Percentiles rank a stretch among this genome's conserved stretches.
Evolutionary conservation across 2,329 filamentous ascomycete genomes (phyloP).

Genomic region (Trichoderma sp.): DNA sequence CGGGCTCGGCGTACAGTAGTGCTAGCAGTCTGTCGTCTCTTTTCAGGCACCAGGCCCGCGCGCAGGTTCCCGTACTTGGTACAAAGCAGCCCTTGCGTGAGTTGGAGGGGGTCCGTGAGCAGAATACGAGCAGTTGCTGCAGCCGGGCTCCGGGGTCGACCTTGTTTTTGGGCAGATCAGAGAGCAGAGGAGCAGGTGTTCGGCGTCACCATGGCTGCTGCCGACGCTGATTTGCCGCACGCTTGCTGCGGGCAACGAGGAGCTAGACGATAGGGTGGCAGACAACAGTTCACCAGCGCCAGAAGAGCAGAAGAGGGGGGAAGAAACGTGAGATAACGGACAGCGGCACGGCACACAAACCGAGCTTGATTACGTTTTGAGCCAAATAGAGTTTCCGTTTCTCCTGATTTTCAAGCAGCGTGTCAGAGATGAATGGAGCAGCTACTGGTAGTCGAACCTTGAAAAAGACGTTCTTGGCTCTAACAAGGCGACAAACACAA

Average conservation of each 20-base stretch:
- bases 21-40: not conserved
- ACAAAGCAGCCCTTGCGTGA: not conserved
- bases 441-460: not conserved
- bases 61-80: not conserved
- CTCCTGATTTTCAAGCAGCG: not conserved
- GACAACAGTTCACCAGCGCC: not conserved
- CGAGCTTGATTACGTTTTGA: not conserved
- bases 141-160: slow-evolving; percentile 1
- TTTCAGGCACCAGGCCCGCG: not conserved
- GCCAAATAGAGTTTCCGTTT: slow-evolving; percentile 12
- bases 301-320: not conserved
- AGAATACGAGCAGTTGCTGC: slow-evolving; percentile 24
- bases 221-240: slow-evolving; percentile 19
- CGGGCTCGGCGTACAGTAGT: not conserved
- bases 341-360: not conserved
- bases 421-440: slow-evolving; percentile 1
- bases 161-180: slow-evolving; percentile 2
- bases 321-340: not conserved
- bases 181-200: slow-evolving; percentile 14
- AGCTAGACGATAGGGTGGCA: slow-evolving; percentile 12
- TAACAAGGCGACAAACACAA: not conserved
- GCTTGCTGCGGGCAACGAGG: slow-evolving; percentile 1
- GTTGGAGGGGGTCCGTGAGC: slow-evolving; percentile 15
- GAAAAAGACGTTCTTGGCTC: not conserved
- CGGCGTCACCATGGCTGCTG: slow-evolving; percentile 19